Evolutionary conservation across 108 stramenopile species (phyloP).

Genomic region (Aurantiochytrium sp.): DNA sequence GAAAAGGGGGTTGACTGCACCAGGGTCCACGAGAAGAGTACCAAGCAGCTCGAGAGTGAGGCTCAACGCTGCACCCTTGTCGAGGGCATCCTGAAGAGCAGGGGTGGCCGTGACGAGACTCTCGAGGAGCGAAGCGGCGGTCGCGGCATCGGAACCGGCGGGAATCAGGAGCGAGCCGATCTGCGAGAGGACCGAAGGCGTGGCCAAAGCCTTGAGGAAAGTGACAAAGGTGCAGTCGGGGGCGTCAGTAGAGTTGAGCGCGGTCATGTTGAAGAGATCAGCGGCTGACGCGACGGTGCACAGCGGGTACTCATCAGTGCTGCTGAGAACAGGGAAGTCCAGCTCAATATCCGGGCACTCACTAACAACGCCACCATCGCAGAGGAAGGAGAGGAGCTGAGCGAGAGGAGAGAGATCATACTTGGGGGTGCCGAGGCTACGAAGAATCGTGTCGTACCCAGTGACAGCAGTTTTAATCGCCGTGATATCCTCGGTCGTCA

Average conservation of each 20-base stretch:
- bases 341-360: background rate
- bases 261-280: background rate
- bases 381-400: background rate
- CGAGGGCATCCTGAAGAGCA: no score
- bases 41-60: background rate
- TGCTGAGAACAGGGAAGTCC: background rate
- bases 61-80: no score
- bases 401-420: background rate
- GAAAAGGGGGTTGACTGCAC: background rate
- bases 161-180: no score
- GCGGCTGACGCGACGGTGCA: background rate
- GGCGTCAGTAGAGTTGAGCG: background rate
- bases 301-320: background rate
- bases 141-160: no score
- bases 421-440: no score
- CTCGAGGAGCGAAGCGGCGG: no score
- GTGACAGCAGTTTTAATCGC: background rate
- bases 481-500: no score
- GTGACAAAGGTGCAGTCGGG: background rate
- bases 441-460: background rate
- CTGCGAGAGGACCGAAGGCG: no score
- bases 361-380: background rate
- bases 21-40: background rate
- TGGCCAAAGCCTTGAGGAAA: background rate
- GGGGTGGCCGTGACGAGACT: no score